These are phyloP conservation scores for Grammothele lineata DNA, from an alignment of 768 basidiomycete species.

Conservation along the genomic window DNA sequence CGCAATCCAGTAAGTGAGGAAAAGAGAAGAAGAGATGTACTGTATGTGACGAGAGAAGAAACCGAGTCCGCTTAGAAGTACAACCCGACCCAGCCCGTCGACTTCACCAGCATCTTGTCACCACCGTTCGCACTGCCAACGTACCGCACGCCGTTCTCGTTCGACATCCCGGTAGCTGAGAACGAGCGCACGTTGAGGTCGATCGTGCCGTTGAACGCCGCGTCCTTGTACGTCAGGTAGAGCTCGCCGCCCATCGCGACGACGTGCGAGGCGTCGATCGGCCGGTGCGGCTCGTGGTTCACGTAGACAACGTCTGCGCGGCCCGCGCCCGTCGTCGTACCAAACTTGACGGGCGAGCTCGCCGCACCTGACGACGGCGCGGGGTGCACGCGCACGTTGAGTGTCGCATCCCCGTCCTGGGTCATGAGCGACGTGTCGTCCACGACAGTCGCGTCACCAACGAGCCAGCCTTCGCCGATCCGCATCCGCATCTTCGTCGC, in stretches of 20 bases:
- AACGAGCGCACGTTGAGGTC: slow-evolving; percentile 39
- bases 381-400: slow-evolving; percentile 47
- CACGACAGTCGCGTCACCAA: slow-evolving; percentile 50
- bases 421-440: slow-evolving; percentile 39
- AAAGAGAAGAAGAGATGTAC: no score
- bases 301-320: slow-evolving; percentile 48
- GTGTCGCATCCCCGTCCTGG: slow-evolving; percentile 46
- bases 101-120: slow-evolving; percentile 22
- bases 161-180: slow-evolving; percentile 20
- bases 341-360: slow-evolving; percentile 34
- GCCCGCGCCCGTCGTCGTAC: slow-evolving; percentile 51
- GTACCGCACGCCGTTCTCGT: slow-evolving; percentile 20
- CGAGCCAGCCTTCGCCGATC: slow-evolving; percentile 52
- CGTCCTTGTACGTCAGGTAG: slow-evolving; percentile 51
- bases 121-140: slow-evolving; percentile 28
- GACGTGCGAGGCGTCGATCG: slow-evolving; percentile 43
- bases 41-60: no score
- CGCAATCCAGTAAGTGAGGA: no score
- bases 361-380: slow-evolving; percentile 24
- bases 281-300: slow-evolving; percentile 38
- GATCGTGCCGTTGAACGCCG: slow-evolving; percentile 47
- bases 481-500: slow-evolving; percentile 40
- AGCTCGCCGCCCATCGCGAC: slow-evolving; percentile 49
- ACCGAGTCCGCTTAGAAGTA: slow-evolving; percentile 22
- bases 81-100: slow-evolving; percentile 27